A percentile compares a stretch with the other conserved stretches of the same genome.
Conservation (phyloP, 2,329 filamentous ascomycete genomes). For the Ophiostoma tasmaniense region DNA sequence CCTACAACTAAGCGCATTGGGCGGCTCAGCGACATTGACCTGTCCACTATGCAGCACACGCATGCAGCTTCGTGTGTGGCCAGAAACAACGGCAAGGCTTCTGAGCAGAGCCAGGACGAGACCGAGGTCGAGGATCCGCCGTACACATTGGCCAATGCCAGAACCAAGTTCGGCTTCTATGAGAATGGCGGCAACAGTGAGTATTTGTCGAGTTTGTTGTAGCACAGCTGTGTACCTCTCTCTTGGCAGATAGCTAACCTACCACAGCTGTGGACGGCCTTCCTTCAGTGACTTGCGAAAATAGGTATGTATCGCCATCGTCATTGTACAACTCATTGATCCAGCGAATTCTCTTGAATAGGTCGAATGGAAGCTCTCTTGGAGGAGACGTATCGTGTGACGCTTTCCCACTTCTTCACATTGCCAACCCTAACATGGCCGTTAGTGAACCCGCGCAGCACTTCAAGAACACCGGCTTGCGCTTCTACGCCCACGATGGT, state of each 20-base stretch:
- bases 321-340: too few relatives aligned
- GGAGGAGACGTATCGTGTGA: not conserved
- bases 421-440: constrained; percentile 19
- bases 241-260: not conserved
- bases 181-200: constrained; percentile 17
- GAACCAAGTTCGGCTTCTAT: constrained; percentile 16
- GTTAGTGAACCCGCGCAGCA: constrained; percentile 11
- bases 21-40: not conserved
- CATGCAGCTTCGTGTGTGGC: not conserved
- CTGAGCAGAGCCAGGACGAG: not conserved
- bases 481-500: constrained; percentile 13
- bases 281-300: constrained; percentile 9
- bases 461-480: constrained; percentile 16
- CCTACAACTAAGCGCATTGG: constrained; percentile 9
- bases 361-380: not conserved
- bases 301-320: constrained; percentile 13
- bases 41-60: constrained; percentile 1
- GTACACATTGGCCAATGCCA: not conserved
- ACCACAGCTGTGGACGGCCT: constrained; percentile 6
- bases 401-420: constrained; percentile 17
- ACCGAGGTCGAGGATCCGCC: constrained; percentile 7
- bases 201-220: not conserved
- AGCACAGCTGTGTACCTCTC: not conserved
- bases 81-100: not conserved
- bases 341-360: not conserved